Evolutionary conservation across 2,329 filamentous ascomycete species (phyloP).

Genomic region (Pseudogymnoascus sp.): DNA sequence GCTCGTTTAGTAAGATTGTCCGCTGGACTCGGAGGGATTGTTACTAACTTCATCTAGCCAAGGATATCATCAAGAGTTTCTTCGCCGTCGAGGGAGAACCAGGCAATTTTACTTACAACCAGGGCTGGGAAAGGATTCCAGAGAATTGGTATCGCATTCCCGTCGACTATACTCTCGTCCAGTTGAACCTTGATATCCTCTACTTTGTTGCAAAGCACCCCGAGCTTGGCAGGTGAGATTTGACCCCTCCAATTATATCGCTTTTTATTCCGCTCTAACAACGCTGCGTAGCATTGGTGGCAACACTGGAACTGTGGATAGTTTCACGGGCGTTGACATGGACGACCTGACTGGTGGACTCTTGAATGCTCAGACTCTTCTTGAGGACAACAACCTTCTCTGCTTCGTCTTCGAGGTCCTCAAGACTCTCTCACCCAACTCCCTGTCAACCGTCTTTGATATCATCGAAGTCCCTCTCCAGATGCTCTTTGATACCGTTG

Average conservation of each 20-base stretch:
- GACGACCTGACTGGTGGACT: conserved; percentile 39
- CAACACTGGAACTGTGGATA: conserved; percentile 46
- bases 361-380: conserved; percentile 37
- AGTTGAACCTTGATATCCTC: conserved; percentile 37
- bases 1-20: conserved; percentile 18
- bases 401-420: conserved; percentile 39
- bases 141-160: conserved; percentile 29
- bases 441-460: conserved; percentile 34
- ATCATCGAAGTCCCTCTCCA: conserved; percentile 32
- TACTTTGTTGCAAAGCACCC: conserved; percentile 37
- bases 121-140: conserved; percentile 34
- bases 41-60: conserved; percentile 5
- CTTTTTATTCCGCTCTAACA: not conserved
- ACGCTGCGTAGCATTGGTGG: conserved; percentile 37
- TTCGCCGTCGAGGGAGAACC: conserved; percentile 42
- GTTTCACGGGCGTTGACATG: conserved; percentile 43
- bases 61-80: conserved; percentile 17
- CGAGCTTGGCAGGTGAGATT: conserved; percentile 27
- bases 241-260: not conserved
- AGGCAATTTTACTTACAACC: conserved; percentile 20
- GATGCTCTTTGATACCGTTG: conserved; percentile 29
- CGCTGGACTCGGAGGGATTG: not conserved
- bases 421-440: conserved; percentile 37
- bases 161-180: conserved; percentile 37
- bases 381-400: conserved; percentile 42